Base-by-base conservation (phyloP, 768 basidiomycete species). In the Hygrophorus pudorinus region DNA sequence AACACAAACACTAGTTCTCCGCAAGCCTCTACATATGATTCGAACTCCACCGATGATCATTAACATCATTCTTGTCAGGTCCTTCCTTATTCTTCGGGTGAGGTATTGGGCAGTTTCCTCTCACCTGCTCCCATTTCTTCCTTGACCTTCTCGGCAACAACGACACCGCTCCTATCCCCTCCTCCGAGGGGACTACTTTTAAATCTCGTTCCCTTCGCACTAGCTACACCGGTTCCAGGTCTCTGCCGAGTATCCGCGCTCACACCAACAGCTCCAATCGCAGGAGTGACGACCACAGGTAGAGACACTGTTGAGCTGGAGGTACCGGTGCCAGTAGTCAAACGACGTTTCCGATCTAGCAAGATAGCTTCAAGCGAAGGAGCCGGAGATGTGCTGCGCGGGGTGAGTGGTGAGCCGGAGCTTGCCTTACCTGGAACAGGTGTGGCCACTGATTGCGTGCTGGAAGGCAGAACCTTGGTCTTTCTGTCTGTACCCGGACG, bases 131-230 rank as follows among this genome's bases (percentile, higher is more conserved):
- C 49, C 47, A 53, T 56, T 42, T 58, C 60, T 49, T 59, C 62
- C 44, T 65, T 68, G 24, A 76, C 61, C 54, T 66, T 62, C 54
- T 75, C 75, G 11, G 76, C 72, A 28, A 73, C 65, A n/a, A 73
- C 68, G 3, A 70, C 59, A 1, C 70, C 69, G 6, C 51, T 56
- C 35, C 65, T 56, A 41, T 70, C 71, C 18, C 60, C 62, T 28
- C 72, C 69, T 16, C 65, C 72, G 27, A 83, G 62, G 27, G 81
- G 83, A 54, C 75, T 85, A 54, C 83, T 86, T 75, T 85, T 86
- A 63, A 85, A 87, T 48, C 74, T 68, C 16, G 68, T 64, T 17
- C 76, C 78, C 54, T 78, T 81, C 41, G 51, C 43, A 30, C 54
- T 42, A 41, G 51, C 42, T 28, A 51, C 37, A 28, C 49, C 38